These are phyloP conservation scores for Apiospora marii DNA, from an alignment of 2,329 filamentous ascomycete species.

Conservation along the genomic window DNA sequence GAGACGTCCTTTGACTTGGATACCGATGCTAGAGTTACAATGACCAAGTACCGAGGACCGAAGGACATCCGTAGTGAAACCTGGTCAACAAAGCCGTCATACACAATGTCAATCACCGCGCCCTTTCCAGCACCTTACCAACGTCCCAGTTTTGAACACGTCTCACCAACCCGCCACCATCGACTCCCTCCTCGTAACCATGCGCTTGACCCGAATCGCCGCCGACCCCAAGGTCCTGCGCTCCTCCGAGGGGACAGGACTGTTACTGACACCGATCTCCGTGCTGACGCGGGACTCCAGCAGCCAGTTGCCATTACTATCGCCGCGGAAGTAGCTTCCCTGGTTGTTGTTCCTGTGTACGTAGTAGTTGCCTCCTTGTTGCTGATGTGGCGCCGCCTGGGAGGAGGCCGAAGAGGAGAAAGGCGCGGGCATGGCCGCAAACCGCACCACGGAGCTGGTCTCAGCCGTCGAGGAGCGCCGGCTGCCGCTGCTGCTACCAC, in stretches of 20 bases:
- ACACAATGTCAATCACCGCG: background rate
- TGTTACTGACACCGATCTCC: conserved; percentile 3
- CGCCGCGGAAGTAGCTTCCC: background rate
- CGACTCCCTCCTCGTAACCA: conserved; percentile 5
- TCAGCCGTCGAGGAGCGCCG: background rate
- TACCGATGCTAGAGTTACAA: background rate
- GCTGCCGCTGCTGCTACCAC: background rate
- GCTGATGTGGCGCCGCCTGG: background rate
- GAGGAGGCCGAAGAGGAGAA: background rate
- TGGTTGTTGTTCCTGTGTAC: background rate
- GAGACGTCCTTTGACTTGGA: background rate
- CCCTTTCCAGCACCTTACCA: background rate
- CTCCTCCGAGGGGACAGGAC: background rate
- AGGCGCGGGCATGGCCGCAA: background rate
- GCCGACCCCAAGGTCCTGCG: background rate
- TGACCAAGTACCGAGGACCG: background rate
- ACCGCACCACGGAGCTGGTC: conserved; percentile 5
- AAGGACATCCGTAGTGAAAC: background rate
- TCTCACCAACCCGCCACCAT: background rate
- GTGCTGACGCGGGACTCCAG: background rate
- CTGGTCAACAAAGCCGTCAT: background rate
- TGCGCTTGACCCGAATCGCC: conserved; percentile 3
- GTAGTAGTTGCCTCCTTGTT: background rate
- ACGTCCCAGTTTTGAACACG: background rate
- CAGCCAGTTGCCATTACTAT: background rate